Conservation (phyloP, 345 rosid genomes). For the Trapa bicornis region DNA sequence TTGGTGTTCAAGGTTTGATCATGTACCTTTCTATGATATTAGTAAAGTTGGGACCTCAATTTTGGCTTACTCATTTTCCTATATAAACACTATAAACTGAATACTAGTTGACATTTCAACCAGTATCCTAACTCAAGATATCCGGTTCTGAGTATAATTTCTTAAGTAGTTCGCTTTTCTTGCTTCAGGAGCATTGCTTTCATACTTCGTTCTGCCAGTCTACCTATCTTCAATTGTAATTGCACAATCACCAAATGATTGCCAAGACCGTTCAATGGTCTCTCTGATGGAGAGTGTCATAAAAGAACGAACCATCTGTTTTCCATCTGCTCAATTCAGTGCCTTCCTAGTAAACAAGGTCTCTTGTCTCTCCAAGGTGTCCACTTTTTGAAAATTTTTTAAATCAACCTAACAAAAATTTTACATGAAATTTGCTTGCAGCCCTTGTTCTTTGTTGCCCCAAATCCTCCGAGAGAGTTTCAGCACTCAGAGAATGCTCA, state of each 20-base stretch:
- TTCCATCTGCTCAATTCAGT: constrained; percentile 24
- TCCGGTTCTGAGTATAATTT: neutral
- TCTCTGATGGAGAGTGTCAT: constrained; percentile 44
- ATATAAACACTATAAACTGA: neutral
- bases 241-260: constrained; percentile 37
- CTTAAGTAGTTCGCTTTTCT: constrained; percentile 6
- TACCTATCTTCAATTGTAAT: constrained; percentile 65
- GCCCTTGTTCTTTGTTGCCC: constrained; percentile 60
- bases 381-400: neutral
- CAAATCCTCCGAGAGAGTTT: constrained; percentile 63
- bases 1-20: constrained; percentile 78
- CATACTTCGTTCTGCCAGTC: constrained; percentile 50
- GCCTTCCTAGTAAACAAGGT: constrained; percentile 61
- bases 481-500: constrained; percentile 75
- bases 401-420: neutral
- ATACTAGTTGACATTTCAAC: neutral
- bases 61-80: neutral
- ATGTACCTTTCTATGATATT: constrained; percentile 1
- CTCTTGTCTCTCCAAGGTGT: constrained; percentile 11
- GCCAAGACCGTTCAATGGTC: constrained; percentile 27
- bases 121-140: neutral
- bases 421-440: constrained; percentile 23
- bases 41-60: neutral
- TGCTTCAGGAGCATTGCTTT: constrained; percentile 67
- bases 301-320: constrained; percentile 34